Conservation (phyloP, 2,329 filamentous ascomycete genomes). For the Grosmannia huntii region DNA sequence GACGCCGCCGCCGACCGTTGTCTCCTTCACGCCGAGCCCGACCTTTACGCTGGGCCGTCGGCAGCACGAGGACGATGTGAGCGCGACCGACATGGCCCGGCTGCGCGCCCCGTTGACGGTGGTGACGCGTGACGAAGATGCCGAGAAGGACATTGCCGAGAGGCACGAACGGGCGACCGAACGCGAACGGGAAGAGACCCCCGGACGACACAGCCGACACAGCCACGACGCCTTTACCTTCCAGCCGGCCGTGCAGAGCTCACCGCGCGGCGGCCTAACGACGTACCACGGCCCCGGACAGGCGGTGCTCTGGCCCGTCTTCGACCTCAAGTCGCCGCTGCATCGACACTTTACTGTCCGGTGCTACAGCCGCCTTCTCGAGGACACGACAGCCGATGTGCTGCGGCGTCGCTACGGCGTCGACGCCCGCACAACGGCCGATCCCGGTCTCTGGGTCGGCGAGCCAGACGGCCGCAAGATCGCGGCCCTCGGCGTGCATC, state of each 20-base stretch:
- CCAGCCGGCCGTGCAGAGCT: slow-evolving; percentile 51
- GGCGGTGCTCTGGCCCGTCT: slow-evolving; percentile 78
- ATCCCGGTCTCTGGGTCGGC: slow-evolving; percentile 75
- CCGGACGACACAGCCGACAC: neutral
- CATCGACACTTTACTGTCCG: slow-evolving; percentile 54
- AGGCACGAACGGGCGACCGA: too few species aligned
- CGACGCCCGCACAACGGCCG: slow-evolving; percentile 48
- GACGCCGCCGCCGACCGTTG: slow-evolving; percentile 53
- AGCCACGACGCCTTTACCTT: slow-evolving; percentile 15
- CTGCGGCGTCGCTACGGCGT: slow-evolving; percentile 47
- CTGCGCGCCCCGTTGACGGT: slow-evolving; percentile 29
- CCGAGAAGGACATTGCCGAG: slow-evolving; percentile 8
- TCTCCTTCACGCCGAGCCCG: slow-evolving; percentile 72
- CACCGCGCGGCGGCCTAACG: slow-evolving; percentile 75
- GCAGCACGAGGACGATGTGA: slow-evolving; percentile 40
- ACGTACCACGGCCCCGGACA: slow-evolving; percentile 96
- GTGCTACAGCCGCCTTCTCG: slow-evolving; percentile 66
- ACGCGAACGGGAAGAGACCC: too few species aligned
- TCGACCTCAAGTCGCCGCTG: slow-evolving; percentile 53
- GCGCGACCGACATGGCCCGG: slow-evolving; percentile 28
- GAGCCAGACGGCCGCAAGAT: slow-evolving; percentile 51
- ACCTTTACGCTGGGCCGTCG: slow-evolving; percentile 87
- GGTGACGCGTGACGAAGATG: slow-evolving; percentile 6
- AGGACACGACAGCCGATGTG: slow-evolving; percentile 59
- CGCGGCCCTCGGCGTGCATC: slow-evolving; percentile 82